phyloP scores from a whole-genome alignment of 257 asterid species.

The Ophiorrhiza pumila region DNA sequence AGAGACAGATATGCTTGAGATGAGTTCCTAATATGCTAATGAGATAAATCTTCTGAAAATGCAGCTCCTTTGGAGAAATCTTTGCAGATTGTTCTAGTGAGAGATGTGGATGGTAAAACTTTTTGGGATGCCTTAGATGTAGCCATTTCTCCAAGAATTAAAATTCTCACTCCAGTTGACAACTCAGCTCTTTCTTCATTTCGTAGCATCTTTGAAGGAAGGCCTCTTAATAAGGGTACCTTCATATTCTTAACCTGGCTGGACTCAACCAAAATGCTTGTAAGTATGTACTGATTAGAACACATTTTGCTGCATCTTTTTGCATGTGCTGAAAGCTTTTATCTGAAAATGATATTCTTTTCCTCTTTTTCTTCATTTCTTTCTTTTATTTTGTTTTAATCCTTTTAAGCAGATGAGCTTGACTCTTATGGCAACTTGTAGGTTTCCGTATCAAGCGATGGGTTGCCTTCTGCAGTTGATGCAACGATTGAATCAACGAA shows the following conservation, averaged over 20 bases:
- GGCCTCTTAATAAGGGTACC: conserved; percentile 74
- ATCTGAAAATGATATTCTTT: not conserved
- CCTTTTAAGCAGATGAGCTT: conserved; percentile 1
- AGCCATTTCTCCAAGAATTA: conserved; percentile 77
- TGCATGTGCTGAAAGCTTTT: not conserved
- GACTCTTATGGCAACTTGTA: conserved; percentile 23
- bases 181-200: conserved; percentile 67
- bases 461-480: conserved; percentile 56
- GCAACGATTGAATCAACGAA: conserved; percentile 70
- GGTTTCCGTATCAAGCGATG: conserved; percentile 72
- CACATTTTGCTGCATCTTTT: not conserved
- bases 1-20: not conserved
- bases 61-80: conserved; percentile 87
- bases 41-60: conserved; percentile 19
- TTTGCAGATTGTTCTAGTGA: conserved; percentile 66
- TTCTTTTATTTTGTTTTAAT: not conserved
- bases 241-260: conserved; percentile 82
- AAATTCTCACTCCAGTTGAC: conserved; percentile 52
- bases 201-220: conserved; percentile 58
- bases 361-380: too few species aligned
- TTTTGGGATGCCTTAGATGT: conserved; percentile 95
- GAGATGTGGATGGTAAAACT: conserved; percentile 89
- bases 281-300: conserved; percentile 34
- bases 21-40: not conserved
- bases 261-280: conserved; percentile 74